Conservation (phyloP, 2,329 filamentous ascomycete genomes). For the Aspergillus fijiensis region DNA sequence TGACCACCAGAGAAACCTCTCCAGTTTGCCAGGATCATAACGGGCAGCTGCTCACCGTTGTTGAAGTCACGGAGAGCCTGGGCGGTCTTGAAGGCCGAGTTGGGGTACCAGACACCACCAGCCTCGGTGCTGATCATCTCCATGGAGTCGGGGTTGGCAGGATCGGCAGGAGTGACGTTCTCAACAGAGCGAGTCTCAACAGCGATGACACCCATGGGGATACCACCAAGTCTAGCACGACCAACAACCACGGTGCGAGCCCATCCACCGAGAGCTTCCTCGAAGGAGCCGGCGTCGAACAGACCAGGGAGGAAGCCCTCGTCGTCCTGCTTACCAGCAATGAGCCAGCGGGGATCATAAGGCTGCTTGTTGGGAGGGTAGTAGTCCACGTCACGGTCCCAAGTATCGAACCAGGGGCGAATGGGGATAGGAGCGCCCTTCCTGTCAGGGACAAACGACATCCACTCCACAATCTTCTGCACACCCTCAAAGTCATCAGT, state of each 20-base stretch:
- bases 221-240: conserved; percentile 92
- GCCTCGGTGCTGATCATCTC: conserved; percentile 94
- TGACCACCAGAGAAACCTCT: conserved; percentile 99
- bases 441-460: conserved; percentile 95
- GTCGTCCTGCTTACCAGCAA: conserved; percentile 80
- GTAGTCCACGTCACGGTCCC: conserved; percentile 91
- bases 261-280: conserved; percentile 95
- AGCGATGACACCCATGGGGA: conserved; percentile 96
- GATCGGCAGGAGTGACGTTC: conserved; percentile 94
- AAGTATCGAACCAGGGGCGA: conserved; percentile 76
- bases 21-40: conserved; percentile 99
- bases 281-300: conserved; percentile 95
- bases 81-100: conserved; percentile 99
- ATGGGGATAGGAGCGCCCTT: conserved; percentile 92
- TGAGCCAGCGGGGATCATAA: conserved; percentile 93
- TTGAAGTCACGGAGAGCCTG: conserved; percentile 99
- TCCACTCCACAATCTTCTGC: conserved; percentile 96
- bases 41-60: conserved; percentile 92
- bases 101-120: conserved; percentile 99
- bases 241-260: conserved; percentile 95
- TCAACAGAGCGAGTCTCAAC: conserved; percentile 95
- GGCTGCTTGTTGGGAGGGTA: conserved; percentile 75
- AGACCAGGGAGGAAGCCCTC: conserved; percentile 84
- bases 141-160: conserved; percentile 96
- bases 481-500: conserved; percentile 97